Conservation (phyloP, 768 basidiomycete genomes). For the Leccinum sublutescens region DNA sequence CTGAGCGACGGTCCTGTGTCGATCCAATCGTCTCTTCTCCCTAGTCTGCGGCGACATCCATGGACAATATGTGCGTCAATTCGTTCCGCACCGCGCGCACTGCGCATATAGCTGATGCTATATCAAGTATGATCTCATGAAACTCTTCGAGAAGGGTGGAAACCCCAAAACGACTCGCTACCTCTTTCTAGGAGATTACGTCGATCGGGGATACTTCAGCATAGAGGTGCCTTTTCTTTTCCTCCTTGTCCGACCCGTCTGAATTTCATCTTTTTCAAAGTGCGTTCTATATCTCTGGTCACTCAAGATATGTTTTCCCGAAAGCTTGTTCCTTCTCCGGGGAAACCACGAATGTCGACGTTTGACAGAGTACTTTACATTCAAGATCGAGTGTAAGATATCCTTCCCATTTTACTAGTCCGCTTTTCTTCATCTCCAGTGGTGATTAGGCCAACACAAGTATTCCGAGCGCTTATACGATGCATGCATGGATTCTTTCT, state of each 20-base stretch:
- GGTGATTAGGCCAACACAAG: conserved; percentile 60
- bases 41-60: conserved; percentile 22
- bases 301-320: conserved; percentile 62
- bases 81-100: not conserved
- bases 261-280: conserved; percentile 17
- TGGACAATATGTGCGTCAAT: conserved; percentile 28
- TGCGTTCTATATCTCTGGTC: conserved; percentile 65
- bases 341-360: conserved; percentile 69
- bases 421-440: conserved; percentile 4
- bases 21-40: conserved; percentile 4
- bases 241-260: not conserved
- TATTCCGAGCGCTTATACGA: conserved; percentile 75
- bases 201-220: conserved; percentile 74
- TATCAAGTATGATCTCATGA: conserved; percentile 71
- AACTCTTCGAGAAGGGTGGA: conserved; percentile 74
- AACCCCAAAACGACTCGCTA: conserved; percentile 73
- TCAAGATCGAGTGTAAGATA: conserved; percentile 48
- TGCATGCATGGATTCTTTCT: conserved; percentile 73
- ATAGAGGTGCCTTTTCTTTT: conserved; percentile 51
- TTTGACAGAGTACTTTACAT: conserved; percentile 62
- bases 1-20: conserved; percentile 21
- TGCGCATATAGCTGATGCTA: conserved; percentile 7
- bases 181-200: conserved; percentile 74
- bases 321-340: conserved; percentile 57
- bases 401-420: not conserved